Evolutionary conservation across 176 grass and related monocot genomes (phyloP), one percentile per base, ranked within the genome.

Genomic region (Hsuehochloa calcarea): DNA sequence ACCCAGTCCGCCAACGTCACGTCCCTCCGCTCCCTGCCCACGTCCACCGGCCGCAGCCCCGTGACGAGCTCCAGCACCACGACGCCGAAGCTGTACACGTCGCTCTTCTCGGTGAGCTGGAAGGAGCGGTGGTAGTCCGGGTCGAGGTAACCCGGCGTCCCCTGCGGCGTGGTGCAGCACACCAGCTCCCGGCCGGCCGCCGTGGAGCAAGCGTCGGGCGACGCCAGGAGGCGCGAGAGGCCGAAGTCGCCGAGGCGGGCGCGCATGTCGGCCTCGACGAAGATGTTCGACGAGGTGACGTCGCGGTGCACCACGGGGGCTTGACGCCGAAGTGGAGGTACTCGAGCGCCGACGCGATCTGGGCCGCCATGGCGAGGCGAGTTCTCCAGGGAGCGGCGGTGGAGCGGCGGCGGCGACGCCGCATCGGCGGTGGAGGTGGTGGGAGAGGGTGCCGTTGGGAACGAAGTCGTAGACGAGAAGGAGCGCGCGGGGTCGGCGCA

Each of bases 21-120:
- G 68, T 99, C 93, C 69, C 93, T 85, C 52, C 96, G 87, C 68
- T 99, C 93, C 87, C 93, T 87, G 73, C 82, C 85, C 74, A 96
- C 86, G 65, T 96, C 96, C 40, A 99, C 91, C 25, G 96, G 91
- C 26, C 90, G 73, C 13, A 99, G 85, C 54, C 93, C 97, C 13
- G 90, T 99, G 80, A 99, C 88, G 39, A 99, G 86, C 84, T 99
- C 97, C 66, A 99, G 80, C 69, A 99, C 82, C 78, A 99, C 91
- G n/a, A 99, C 97, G 43, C 97, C 93, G 40, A 99, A 94, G 90
- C 97, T 99, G 85, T 99, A 99, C 52, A 99, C 90, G 66, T 99
- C 93, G 78, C 93, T 99, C 88, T 96, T 99, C 82, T 99, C 97
- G 14, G 93, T 96, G 85, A 99, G 90, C 80, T 92, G 91, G 89